phyloP scores from a whole-genome alignment of 1,139 yeast species.

The Candida dubliniensis region DNA sequence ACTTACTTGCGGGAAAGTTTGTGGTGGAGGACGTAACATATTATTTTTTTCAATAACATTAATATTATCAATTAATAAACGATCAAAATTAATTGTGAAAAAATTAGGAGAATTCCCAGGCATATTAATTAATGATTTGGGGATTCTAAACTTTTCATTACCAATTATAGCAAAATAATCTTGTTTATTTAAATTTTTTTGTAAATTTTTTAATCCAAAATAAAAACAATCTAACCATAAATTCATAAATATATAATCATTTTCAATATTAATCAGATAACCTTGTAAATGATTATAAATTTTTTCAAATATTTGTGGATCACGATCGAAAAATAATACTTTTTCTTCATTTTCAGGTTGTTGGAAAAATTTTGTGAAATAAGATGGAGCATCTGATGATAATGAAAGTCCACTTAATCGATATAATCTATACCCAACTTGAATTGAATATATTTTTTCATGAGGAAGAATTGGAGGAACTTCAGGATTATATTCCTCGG shows the following conservation, averaged over 20 bases:
- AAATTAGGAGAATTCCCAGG: conserved; percentile 78
- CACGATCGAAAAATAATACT: conserved; percentile 70
- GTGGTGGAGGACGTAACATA: conserved; percentile 76
- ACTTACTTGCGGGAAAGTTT: conserved; percentile 54
- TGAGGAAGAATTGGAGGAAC: conserved; percentile 63
- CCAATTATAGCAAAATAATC: conserved; percentile 68
- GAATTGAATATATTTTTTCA: conserved; percentile 67
- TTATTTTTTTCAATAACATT: conserved; percentile 36
- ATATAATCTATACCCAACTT: conserved; percentile 66
- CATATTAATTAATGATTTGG: conserved; percentile 49
- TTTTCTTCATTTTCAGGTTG: conserved; percentile 39
- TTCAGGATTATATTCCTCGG: conserved; percentile 37
- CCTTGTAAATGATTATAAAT: conserved; percentile 78
- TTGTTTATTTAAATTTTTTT: conserved; percentile 47
- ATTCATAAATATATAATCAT: conserved; percentile 61
- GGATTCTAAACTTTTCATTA: conserved; percentile 56
- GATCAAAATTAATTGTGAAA: conserved; percentile 61
- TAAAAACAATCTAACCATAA: conserved; percentile 74
- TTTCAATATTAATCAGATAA: conserved; percentile 57
- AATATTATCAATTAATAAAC: conserved; percentile 48
- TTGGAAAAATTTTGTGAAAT: conserved; percentile 52
- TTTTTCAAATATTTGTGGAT: conserved; percentile 65
- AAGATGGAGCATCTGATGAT: conserved; percentile 75
- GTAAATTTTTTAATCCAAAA: conserved; percentile 62
- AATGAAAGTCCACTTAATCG: conserved; percentile 77